Base-by-base conservation (phyloP, 805 yeast species). In the Metschnikowia similis region DNA sequence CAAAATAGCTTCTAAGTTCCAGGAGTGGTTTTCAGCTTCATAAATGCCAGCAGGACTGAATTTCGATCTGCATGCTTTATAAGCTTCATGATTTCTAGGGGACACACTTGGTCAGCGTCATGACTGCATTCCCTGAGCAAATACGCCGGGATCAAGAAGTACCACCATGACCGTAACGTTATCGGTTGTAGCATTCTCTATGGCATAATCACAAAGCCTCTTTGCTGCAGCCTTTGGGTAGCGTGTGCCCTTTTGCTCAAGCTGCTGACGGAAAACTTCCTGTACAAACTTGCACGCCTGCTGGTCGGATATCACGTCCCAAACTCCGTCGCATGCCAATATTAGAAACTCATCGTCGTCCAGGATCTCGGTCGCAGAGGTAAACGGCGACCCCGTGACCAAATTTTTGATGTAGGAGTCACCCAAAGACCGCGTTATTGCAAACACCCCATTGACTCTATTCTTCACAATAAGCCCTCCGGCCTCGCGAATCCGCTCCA, bases 81-180 rank as follows among this genome's bases (percentile, higher is more conserved):
- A 21, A 21, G 21, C 21, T 21, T 21, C 21, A 4, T 21, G 21
- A 21, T 21, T 29, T 29, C 31, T 29, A 8, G 10, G 8, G 1
- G 31, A 29, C 31, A 29, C 31, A 29, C 31, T 21, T 21, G 21
- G 21, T 21, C 21, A 21, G 21, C 21, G 4, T 21, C 31, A 29
- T 1, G 31, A 29, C 31, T 29, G 31, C 8, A 8, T 8, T 32
- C 8, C 34, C 4, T 41, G 36, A 6, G n/a, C 10, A 61, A 78
- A 77, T 4, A 80, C 76, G 8, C 66, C 55, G 9, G 67, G 60
- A 55, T 81, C 82, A 48, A 84, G 72, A 49, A 74, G 67, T 4
- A 91, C 85, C 16, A 94, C 91, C 97, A 92, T 89, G 14, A 87
- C 95, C 0, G 99, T 92, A 36, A 92, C 81, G 64, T 92, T 92